These are phyloP conservation scores for Poa annua DNA, from an alignment of 176 grass and related monocot species.

Conservation along the genomic window DNA sequence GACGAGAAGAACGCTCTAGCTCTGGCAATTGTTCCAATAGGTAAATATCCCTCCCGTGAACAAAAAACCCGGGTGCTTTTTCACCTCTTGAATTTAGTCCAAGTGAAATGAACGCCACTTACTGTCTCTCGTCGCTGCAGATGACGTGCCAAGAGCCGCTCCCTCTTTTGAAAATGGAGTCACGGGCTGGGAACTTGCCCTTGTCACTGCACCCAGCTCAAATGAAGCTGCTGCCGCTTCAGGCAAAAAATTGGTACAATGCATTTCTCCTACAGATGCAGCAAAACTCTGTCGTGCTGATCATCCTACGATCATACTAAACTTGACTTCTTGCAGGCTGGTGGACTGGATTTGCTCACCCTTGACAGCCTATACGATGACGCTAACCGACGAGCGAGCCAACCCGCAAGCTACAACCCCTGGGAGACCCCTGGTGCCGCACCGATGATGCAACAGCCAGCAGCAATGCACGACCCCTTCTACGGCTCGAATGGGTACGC, in stretches of 20 bases:
- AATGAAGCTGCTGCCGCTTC: slow-evolving; percentile 72
- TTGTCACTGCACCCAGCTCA: slow-evolving; percentile 82
- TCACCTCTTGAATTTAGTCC: neutral
- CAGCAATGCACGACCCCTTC: slow-evolving; percentile 71
- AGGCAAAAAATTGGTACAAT: slow-evolving; percentile 85
- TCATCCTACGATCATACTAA: neutral
- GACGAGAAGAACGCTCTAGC: slow-evolving; percentile 92
- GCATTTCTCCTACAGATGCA: neutral
- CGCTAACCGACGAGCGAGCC: slow-evolving; percentile 77
- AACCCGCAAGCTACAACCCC: slow-evolving; percentile 88
- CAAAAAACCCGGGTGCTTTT: neutral
- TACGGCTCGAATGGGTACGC: slow-evolving; percentile 62
- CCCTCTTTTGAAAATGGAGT: slow-evolving; percentile 65
- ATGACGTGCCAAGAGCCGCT: slow-evolving; percentile 60
- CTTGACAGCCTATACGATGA: slow-evolving; percentile 91
- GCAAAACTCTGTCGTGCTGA: neutral
- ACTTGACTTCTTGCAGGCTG: slow-evolving; percentile 54
- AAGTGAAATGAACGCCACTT: neutral
- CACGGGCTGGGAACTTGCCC: slow-evolving; percentile 96
- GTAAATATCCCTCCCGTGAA: slow-evolving; percentile 39
- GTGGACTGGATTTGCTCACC: slow-evolving; percentile 85
- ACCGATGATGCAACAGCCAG: slow-evolving; percentile 53
- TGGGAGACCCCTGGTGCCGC: slow-evolving; percentile 58
- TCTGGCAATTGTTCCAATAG: slow-evolving; percentile 88
- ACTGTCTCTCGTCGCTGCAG: slow-evolving; percentile 44